phyloP scores from a whole-genome alignment of 2,329 filamentous ascomycete species.

The Xenoacremonium recifei region DNA sequence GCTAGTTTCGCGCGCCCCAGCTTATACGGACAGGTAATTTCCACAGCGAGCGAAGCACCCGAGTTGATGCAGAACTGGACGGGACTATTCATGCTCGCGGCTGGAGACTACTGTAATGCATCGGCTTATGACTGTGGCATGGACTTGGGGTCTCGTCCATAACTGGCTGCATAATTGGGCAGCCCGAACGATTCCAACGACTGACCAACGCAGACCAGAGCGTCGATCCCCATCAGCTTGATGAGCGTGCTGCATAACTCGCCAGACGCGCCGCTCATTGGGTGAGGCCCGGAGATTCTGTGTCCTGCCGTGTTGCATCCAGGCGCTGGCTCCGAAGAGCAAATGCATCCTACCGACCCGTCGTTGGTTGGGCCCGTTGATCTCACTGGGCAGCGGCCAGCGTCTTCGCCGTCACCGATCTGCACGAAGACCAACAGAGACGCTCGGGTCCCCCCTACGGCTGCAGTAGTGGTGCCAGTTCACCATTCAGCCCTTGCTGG shows the following conservation, averaged over 20 bases:
- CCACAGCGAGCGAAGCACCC: constrained; percentile 4
- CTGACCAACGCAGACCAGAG: constrained; percentile 14
- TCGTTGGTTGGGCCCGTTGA: constrained; percentile 6
- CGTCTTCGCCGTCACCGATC: constrained; percentile 23
- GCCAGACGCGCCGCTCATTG: constrained; percentile 15
- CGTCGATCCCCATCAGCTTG: constrained; percentile 26
- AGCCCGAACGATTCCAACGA: constrained; percentile 15
- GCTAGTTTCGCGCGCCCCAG: not conserved
- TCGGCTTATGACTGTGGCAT: constrained; percentile 5
- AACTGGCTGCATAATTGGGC: constrained; percentile 14
- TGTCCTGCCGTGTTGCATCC: too few species aligned
- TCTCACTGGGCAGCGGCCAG: constrained; percentile 17
- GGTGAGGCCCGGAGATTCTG: constrained; percentile 16
- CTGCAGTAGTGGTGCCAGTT: constrained; percentile 30
- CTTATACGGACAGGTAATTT: constrained; percentile 6
- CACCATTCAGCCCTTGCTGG: constrained; percentile 11
- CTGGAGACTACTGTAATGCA: too few species aligned
- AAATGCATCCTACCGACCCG: constrained; percentile 22
- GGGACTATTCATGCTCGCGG: too few species aligned
- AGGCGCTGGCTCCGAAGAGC: constrained; percentile 14
- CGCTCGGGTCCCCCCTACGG: constrained; percentile 11
- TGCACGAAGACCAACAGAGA: constrained; percentile 7
- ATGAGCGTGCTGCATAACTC: constrained; percentile 25
- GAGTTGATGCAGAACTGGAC: too few species aligned
- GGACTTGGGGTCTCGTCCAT: constrained; percentile 4